Percentiles rank a stretch among this genome's conserved stretches.
These are phyloP conservation scores for Kalmanozyma brasiliensis DNA, from an alignment of 1,284 basidiomycete genomes.

Conservation along the genomic window DNA sequence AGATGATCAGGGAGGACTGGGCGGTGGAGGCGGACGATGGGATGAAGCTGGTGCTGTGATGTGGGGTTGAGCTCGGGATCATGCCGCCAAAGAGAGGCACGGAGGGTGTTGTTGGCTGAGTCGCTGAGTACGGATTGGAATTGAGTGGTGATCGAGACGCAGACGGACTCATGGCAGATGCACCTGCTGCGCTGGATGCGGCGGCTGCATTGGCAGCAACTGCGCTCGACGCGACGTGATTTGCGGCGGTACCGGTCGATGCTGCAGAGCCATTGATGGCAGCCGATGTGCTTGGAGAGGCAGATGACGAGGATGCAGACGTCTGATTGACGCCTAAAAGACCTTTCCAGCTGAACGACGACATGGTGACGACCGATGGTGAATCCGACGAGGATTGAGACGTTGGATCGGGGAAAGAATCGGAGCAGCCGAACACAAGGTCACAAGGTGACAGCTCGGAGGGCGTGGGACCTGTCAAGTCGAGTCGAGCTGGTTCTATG, in stretches of 20 bases:
- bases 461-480: no score
- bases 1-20: conserved; percentile 25
- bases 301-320: conserved; percentile 21
- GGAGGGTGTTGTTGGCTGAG: conserved; percentile 6
- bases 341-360: conserved; percentile 65
- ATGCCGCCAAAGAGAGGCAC: conserved; percentile 33
- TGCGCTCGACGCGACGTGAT: conserved; percentile 5
- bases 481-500: no score
- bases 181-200: conserved; percentile 16
- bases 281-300: conserved; percentile 9
- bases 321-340: conserved; percentile 52
- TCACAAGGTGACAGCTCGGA: background rate
- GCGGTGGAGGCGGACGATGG: conserved; percentile 34
- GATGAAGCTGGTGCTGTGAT: conserved; percentile 46
- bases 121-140: conserved; percentile 22
- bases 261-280: conserved; percentile 16
- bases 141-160: conserved; percentile 28
- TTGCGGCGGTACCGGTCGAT: conserved; percentile 6
- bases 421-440: no score
- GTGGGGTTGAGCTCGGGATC: conserved; percentile 22
- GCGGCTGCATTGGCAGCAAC: conserved; percentile 5
- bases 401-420: no score
- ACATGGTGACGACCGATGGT: no score
- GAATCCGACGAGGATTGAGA: no score
- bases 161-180: conserved; percentile 15